Evolutionary conservation across 306 rosid genomes (phyloP).

Genomic region (Trifolium fragiferum): DNA sequence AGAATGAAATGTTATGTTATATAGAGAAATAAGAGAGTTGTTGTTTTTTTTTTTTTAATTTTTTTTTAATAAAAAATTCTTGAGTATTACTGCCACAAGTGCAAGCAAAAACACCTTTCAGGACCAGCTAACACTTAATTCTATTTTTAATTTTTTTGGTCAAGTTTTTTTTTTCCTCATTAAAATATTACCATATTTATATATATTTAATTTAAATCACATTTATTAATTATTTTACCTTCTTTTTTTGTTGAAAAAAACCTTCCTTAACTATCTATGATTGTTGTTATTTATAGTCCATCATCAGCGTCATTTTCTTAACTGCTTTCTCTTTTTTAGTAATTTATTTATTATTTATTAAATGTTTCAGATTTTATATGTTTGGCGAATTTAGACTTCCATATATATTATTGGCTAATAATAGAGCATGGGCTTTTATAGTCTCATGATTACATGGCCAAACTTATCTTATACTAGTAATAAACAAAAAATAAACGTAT

Average conservation of each 20-base stretch:
- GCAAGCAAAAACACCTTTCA: constrained; percentile 42
- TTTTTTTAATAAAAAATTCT: constrained; percentile 5
- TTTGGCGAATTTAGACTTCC: constrained; percentile 26
- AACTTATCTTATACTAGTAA: not conserved
- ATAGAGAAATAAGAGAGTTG: not conserved
- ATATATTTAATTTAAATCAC: not conserved
- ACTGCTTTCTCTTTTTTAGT: constrained; percentile 22
- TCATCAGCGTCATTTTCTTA: constrained; percentile 30
- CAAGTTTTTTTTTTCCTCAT: no score
- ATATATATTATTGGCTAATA: constrained; percentile 6
- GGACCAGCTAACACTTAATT: constrained; percentile 3
- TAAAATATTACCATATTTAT: no score
- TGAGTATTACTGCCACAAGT: constrained; percentile 36
- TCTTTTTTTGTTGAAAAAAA: not conserved
- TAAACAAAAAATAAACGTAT: no score
- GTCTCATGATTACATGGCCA: not conserved
- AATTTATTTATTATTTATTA: not conserved
- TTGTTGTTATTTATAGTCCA: constrained; percentile 13
- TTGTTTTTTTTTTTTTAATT: not conserved
- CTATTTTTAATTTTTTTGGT: no score
- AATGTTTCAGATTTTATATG: not conserved
- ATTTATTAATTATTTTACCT: not conserved
- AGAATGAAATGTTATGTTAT: constrained; percentile 6
- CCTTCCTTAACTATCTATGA: constrained; percentile 15
- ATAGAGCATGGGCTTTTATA: not conserved